Evolutionary conservation across 208 protist species (phyloP).

Genomic region (Leishmania arabica): DNA sequence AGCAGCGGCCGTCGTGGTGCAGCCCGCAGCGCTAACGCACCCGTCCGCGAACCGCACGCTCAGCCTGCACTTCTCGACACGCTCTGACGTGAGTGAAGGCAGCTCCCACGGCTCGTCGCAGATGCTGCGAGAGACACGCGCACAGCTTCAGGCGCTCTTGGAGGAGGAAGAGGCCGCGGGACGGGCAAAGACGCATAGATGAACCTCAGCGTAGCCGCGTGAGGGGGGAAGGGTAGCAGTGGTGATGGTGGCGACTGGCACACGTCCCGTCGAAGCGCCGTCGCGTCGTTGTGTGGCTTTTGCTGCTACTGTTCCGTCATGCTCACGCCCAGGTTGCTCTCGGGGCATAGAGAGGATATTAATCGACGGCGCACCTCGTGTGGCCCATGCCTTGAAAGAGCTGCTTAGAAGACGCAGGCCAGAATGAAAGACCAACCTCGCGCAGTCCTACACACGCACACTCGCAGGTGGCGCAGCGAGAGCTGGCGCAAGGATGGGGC

Average conservation of each 20-base stretch:
- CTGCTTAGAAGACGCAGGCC: not conserved
- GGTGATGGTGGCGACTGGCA: not conserved
- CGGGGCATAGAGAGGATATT: not conserved
- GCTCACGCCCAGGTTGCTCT: not conserved
- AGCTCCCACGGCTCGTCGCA: constrained; percentile 48
- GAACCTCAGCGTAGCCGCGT: not conserved
- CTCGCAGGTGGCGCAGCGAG: not conserved
- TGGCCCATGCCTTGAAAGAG: not conserved
- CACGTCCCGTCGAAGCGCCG: not conserved
- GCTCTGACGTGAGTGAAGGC: constrained; percentile 27
- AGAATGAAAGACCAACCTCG: not conserved
- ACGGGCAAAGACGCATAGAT: constrained; percentile 6
- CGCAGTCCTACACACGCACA: not conserved
- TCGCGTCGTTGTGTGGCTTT: not conserved
- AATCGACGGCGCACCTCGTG: not conserved
- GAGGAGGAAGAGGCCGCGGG: constrained; percentile 52
- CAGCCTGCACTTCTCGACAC: constrained; percentile 24
- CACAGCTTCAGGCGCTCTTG: constrained; percentile 60
- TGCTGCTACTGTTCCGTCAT: not conserved
- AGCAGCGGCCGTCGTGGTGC: not conserved
- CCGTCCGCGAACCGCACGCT: not conserved
- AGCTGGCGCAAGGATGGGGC: not conserved
- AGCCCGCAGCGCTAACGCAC: not conserved
- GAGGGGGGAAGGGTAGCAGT: not conserved
- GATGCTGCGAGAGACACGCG: constrained; percentile 70